Percentiles rank a stretch among this genome's conserved stretches.
These are phyloP conservation scores for Ophiostoma novo-ulmi DNA, from an alignment of 2,329 filamentous ascomycete species.

Conservation along the genomic window DNA sequence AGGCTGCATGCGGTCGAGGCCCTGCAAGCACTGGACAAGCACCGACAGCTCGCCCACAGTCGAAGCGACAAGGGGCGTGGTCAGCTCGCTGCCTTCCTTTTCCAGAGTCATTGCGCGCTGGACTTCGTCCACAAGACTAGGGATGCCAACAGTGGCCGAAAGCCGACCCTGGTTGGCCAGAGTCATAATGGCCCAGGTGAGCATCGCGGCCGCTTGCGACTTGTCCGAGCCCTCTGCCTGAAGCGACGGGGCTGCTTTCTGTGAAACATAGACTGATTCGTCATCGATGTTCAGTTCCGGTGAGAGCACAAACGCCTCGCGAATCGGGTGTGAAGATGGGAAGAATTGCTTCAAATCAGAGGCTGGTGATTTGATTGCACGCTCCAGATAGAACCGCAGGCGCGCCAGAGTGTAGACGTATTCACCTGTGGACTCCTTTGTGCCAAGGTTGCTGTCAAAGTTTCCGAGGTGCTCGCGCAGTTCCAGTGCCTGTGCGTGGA, in stretches of 20 bases:
- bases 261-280: background rate
- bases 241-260: background rate
- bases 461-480: background rate
- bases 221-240: background rate
- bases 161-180: background rate
- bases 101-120: slow-evolving; percentile 9
- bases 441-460: background rate
- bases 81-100: background rate
- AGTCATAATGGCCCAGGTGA: background rate
- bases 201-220: background rate
- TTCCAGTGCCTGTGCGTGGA: background rate
- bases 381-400: background rate
- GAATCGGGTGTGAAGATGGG: background rate
- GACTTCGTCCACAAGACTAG: slow-evolving; percentile 8
- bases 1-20: background rate
- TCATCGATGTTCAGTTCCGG: background rate
- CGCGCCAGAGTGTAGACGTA: background rate
- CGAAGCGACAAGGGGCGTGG: background rate
- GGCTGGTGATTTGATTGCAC: background rate
- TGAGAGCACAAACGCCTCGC: background rate
- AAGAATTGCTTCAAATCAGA: background rate
- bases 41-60: background rate
- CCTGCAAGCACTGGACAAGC: background rate
- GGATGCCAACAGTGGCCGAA: background rate
- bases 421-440: background rate